Percentiles rank a stretch among this genome's conserved stretches.
These are phyloP conservation scores for Dendrothele bispora DNA, from an alignment of 768 basidiomycete genomes.

Conservation along the genomic window DNA sequence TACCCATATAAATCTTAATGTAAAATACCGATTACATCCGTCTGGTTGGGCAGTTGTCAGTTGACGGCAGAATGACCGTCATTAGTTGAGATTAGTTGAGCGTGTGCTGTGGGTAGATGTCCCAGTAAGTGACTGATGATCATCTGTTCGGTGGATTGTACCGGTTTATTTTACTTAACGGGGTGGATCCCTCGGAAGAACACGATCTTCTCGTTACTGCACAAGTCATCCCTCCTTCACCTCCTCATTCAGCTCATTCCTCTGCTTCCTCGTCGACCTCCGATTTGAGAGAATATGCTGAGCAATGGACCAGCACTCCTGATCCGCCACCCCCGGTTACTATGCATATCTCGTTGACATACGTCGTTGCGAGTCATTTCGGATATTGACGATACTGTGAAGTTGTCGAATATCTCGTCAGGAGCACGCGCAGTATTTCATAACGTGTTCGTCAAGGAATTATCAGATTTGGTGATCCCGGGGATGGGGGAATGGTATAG, in stretches of 20 bases:
- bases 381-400: slow-evolving; percentile 94
- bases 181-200: slow-evolving; percentile 47
- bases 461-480: slow-evolving; percentile 75
- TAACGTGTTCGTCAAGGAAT: slow-evolving; percentile 89
- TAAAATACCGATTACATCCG: too few relatives aligned
- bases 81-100: too few relatives aligned
- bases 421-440: slow-evolving; percentile 84
- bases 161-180: too few relatives aligned
- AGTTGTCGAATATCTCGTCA: slow-evolving; percentile 70
- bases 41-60: too few relatives aligned
- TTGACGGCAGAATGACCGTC: too few relatives aligned
- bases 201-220: slow-evolving; percentile 57
- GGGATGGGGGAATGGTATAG: slow-evolving; percentile 84
- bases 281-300: not conserved
- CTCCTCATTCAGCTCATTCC: slow-evolving; percentile 33
- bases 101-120: too few relatives aligned
- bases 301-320: not conserved
- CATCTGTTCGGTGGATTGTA: too few relatives aligned
- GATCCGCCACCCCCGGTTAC: slow-evolving; percentile 8
- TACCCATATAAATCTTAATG: too few relatives aligned
- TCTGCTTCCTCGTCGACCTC: slow-evolving; percentile 9
- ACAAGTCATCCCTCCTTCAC: too few relatives aligned
- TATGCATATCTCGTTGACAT: slow-evolving; percentile 50
- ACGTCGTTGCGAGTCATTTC: slow-evolving; percentile 80
- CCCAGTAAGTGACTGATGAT: too few relatives aligned